These are phyloP conservation scores for Pythium monospermum DNA, from an alignment of 352 stramenopile species.

Conservation along the genomic window DNA sequence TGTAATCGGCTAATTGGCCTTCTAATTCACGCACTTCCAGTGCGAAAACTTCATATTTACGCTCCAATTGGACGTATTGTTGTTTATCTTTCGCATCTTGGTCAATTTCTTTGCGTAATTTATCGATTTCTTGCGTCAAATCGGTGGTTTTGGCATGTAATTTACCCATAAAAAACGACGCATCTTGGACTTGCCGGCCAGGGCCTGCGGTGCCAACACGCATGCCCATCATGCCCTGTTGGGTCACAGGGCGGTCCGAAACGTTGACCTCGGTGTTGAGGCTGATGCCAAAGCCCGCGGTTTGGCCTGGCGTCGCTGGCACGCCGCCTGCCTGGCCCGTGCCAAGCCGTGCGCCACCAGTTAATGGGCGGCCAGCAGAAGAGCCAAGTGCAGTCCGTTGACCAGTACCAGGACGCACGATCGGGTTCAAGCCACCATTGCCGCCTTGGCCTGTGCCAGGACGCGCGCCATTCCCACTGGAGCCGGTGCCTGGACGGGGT, in stretches of 20 bases:
- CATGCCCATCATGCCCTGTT: conserved; percentile 93
- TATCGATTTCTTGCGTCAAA: conserved; percentile 77
- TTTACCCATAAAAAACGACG: conserved; percentile 87
- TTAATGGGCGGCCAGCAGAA: conserved; percentile 47
- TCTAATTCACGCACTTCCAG: conserved; percentile 81
- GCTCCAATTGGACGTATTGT: conserved; percentile 84
- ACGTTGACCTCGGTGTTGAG: conserved; percentile 91
- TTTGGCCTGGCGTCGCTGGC: conserved; percentile 61
- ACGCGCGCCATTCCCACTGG: conserved; percentile 33
- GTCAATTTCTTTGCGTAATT: conserved; percentile 78
- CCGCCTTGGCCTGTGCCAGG: conserved; percentile 55
- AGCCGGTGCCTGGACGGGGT: conserved; percentile 48
- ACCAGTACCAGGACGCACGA: conserved; percentile 49
- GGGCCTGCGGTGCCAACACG: conserved; percentile 61
- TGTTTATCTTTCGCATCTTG: conserved; percentile 85
- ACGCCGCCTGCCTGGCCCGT: conserved; percentile 51
- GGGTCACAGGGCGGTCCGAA: conserved; percentile 87
- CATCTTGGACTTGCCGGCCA: conserved; percentile 82
- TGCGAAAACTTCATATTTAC: conserved; percentile 69
- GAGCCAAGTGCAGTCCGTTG: conserved; percentile 45
- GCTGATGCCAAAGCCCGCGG: conserved; percentile 64
- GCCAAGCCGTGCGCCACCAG: conserved; percentile 45
- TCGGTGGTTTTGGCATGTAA: conserved; percentile 89
- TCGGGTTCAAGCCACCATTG: conserved; percentile 64
- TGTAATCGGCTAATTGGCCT: conserved; percentile 91